Evolutionary conservation across 345 rosid genomes (phyloP), one percentile per base, ranked within the genome.

Genomic region (Passiflora organensis): DNA sequence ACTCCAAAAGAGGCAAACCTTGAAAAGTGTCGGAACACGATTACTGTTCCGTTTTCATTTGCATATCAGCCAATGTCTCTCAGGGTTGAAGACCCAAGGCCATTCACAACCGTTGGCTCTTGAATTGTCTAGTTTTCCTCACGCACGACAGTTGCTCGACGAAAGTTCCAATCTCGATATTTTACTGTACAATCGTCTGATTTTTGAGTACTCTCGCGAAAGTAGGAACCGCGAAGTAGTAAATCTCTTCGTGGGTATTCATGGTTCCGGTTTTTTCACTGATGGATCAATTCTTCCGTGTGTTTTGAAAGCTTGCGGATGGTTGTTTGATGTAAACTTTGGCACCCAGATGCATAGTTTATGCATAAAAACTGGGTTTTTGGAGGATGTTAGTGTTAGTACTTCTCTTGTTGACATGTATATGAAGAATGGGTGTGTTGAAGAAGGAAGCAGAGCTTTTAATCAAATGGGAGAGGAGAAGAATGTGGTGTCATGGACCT

Each of bases 401-500:
- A 69, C 91, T 63, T 75, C 98, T n/a, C 76, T 87, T 51, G 76
- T 83, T 62, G 93, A 87, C 60, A 75, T 81, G 72, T 85, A 87
- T 64, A 77, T 85, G 81, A 91, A 84, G 68, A 76, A 66, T 16
- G 72, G 68, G 57, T 68, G 71, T 41, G 49, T 82, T 43, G 70
- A 52, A 2, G 78, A 80, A 64, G 96, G 90, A 32, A 83, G 68
- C 62, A 72, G 59, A 63, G 76, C 74, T 39, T 86, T 91, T 56
- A 79, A 91, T 56, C 75, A 79, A 23, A 76, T 82, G 95, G 75
- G 55, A 19, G 72, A 65, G 34, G 34, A 2, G 54, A 82, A 58
- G 54, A 87, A 87, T 68, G 95, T 85, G 51, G 89, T 91, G 51
- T 83, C 91, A 37, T 91, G 97, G 96, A 91, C 97, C 52, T 80